A percentile compares a stretch with the other conserved stretches of the same genome.
Evolutionary conservation across 768 basidiomycete species (phyloP).

Genomic region (Auriscalpium microsporum): DNA sequence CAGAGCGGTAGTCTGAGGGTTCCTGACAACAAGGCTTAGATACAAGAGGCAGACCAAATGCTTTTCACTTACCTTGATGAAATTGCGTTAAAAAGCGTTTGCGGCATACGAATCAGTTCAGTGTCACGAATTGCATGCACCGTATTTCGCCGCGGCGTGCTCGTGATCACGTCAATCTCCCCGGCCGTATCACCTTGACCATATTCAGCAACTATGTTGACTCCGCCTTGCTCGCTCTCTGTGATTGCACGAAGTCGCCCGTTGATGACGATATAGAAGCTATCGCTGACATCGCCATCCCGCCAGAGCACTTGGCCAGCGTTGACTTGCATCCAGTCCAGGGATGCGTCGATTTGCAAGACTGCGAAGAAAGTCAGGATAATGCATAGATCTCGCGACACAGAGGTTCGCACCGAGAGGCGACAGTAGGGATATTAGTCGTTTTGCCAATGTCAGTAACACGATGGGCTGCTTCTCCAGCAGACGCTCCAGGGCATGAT

Average conservation of each 20-base stretch:
- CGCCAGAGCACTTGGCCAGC: slow-evolving; percentile 95
- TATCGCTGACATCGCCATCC: slow-evolving; percentile 83
- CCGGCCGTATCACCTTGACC: slow-evolving; percentile 97
- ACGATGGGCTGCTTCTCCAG: slow-evolving; percentile 95
- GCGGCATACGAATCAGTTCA: slow-evolving; percentile 93
- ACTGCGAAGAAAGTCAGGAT: slow-evolving; percentile 38
- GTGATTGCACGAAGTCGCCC: slow-evolving; percentile 88
- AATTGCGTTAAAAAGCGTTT: slow-evolving; percentile 96
- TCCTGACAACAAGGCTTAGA: slow-evolving; percentile 33
- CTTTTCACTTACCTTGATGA: slow-evolving; percentile 54
- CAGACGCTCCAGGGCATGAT: slow-evolving; percentile 79
- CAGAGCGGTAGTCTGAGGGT: slow-evolving; percentile 82
- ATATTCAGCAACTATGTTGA: slow-evolving; percentile 84
- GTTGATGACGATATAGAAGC: slow-evolving; percentile 97
- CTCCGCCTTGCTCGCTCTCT: slow-evolving; percentile 67
- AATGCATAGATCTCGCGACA: not conserved
- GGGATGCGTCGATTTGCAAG: slow-evolving; percentile 89
- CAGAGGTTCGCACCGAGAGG: slow-evolving; percentile 61
- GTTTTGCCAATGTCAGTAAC: slow-evolving; percentile 87
- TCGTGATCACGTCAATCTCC: slow-evolving; percentile 95
- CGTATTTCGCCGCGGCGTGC: slow-evolving; percentile 76
- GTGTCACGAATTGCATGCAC: slow-evolving; percentile 98
- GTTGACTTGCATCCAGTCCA: slow-evolving; percentile 98
- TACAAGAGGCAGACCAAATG: slow-evolving; percentile 2
- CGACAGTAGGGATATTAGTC: slow-evolving; percentile 90